Conservation (phyloP, 495 filamentous ascomycete genomes). For the Bombardia bombarda region DNA sequence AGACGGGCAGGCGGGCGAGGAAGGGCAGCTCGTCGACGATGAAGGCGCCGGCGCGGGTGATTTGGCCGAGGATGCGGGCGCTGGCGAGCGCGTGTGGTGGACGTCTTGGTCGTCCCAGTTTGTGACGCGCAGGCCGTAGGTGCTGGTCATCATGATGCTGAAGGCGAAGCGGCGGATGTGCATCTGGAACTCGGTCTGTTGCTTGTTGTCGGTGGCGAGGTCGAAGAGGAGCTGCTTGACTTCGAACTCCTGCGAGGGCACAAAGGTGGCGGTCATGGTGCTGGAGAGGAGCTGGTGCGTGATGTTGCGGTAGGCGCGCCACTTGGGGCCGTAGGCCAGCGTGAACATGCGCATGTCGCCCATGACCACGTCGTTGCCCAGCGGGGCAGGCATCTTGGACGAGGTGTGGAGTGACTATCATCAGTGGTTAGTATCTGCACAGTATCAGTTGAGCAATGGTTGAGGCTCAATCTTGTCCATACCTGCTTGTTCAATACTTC, state of each 20-base stretch:
- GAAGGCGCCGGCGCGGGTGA: neutral
- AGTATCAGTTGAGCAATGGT: too few relatives aligned
- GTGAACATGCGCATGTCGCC: conserved; percentile 1
- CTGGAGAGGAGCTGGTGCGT: neutral
- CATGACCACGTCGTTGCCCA: neutral
- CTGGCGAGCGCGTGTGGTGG: neutral
- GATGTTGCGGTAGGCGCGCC: neutral
- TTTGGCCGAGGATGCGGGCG: neutral
- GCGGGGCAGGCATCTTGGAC: neutral
- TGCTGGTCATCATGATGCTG: neutral
- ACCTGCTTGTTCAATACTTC: conserved; percentile 1
- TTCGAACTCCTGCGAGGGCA: neutral
- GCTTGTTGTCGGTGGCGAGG: neutral
- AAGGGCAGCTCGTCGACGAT: neutral
- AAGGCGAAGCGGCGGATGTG: neutral
- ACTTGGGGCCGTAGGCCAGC: neutral
- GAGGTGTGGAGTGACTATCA: neutral
- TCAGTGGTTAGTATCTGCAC: neutral
- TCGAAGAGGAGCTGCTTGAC: conserved; percentile 1
- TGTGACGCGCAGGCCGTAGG: neutral
- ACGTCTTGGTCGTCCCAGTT: neutral
- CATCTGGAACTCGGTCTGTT: neutral
- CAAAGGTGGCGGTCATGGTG: neutral
- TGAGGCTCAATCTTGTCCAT: neutral
- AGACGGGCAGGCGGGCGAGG: neutral